phyloP scores from a whole-genome alignment of 352 stramenopile species.

The Phytophthora syringae region DNA sequence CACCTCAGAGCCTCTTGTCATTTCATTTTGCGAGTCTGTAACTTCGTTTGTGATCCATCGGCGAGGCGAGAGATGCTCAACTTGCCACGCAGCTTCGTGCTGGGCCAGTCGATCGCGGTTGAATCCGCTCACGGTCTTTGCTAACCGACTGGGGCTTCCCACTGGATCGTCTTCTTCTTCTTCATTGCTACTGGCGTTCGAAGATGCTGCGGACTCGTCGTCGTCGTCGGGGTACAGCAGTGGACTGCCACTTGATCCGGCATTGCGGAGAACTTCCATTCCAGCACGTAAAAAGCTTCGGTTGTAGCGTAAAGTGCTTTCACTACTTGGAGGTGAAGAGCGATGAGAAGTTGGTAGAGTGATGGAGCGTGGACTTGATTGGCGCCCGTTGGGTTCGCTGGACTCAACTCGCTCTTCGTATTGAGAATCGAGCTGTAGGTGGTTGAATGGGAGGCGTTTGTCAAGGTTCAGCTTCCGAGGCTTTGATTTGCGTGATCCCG shows the following conservation, averaged over 20 bases:
- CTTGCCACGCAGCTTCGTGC: slow-evolving; percentile 12
- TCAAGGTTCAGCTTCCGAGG: slow-evolving; percentile 13
- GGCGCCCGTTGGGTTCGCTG: slow-evolving; percentile 11
- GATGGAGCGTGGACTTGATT: slow-evolving; percentile 5
- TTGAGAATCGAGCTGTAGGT: slow-evolving; percentile 27
- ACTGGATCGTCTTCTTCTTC: slow-evolving; percentile 9
- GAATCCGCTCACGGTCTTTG: slow-evolving; percentile 26
- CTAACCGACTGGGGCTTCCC: slow-evolving; percentile 25
- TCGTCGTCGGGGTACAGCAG: slow-evolving; percentile 21
- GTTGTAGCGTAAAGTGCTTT: slow-evolving; percentile 42
- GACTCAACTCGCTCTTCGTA: slow-evolving; percentile 42
- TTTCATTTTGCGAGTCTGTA: slow-evolving; percentile 40
- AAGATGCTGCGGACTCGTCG: slow-evolving; percentile 5
- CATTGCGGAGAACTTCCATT: slow-evolving; percentile 62
- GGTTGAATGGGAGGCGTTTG: slow-evolving; percentile 12
- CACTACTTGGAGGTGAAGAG: slow-evolving; percentile 1
- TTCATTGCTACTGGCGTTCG: slow-evolving; percentile 18
- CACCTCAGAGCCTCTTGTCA: slow-evolving; percentile 10
- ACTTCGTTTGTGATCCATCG: slow-evolving; percentile 19
- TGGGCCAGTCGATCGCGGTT: slow-evolving; percentile 21
- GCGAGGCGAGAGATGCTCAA: too few relatives aligned
- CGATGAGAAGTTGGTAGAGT: neutral
- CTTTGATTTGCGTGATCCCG: slow-evolving; percentile 11
- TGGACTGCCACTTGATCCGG: slow-evolving; percentile 19
- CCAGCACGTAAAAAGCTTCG: slow-evolving; percentile 65